Conservation (phyloP, 2,329 filamentous ascomycete species). For the Macrophomina pseudophaseolina region DNA sequence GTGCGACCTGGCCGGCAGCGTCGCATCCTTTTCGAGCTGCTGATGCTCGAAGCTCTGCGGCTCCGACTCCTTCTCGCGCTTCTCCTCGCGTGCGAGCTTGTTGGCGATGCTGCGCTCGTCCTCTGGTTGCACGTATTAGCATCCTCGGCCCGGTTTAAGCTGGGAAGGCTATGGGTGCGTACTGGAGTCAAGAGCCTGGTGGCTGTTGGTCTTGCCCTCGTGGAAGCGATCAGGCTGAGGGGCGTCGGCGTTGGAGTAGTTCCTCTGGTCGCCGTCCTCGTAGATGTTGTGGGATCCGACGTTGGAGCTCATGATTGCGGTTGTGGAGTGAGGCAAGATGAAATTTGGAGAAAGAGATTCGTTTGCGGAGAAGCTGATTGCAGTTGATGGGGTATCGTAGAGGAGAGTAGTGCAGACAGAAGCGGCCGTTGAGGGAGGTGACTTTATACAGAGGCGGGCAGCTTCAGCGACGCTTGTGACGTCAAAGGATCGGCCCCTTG, state of each 20-base stretch:
- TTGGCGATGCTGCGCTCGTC: constrained; percentile 75
- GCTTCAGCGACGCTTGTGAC: constrained; percentile 2
- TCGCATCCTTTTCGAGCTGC: constrained; percentile 64
- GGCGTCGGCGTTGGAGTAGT: constrained; percentile 59
- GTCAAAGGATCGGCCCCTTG: not conserved
- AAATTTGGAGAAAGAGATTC: not conserved
- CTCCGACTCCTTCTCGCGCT: constrained; percentile 51
- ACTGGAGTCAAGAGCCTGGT: constrained; percentile 75
- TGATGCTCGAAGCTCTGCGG: constrained; percentile 42
- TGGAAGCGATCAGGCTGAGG: constrained; percentile 66
- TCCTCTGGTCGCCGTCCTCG: constrained; percentile 78
- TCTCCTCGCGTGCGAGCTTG: constrained; percentile 68
- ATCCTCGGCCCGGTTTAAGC: not conserved
- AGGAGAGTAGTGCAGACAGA: not conserved
- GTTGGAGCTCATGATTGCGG: constrained; percentile 60
- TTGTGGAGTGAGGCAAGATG: not conserved
- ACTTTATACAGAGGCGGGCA: not conserved
- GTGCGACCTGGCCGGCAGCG: constrained; percentile 64
- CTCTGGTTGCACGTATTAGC: constrained; percentile 53
- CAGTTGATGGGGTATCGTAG: constrained; percentile 2
- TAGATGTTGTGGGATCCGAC: constrained; percentile 72
- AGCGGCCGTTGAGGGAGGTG: not conserved
- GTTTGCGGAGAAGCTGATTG: not conserved
- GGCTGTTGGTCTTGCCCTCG: constrained; percentile 73
- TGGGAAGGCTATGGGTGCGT: constrained; percentile 36